Evolutionary conservation across 2,329 filamentous ascomycete species (phyloP).

Genomic region (Botrytis cinerea): DNA sequence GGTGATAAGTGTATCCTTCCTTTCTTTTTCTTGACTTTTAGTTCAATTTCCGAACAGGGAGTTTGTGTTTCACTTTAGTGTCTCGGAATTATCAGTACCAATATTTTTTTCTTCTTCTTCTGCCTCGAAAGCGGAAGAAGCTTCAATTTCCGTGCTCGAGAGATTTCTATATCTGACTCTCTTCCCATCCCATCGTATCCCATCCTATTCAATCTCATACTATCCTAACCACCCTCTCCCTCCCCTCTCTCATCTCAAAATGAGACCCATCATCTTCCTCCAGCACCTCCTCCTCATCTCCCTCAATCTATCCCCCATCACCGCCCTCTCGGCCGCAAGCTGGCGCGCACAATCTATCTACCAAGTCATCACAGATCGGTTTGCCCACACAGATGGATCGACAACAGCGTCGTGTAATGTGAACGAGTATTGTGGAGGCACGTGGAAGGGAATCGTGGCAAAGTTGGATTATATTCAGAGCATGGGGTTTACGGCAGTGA

Average conservation of each 20-base stretch:
- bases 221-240: too few species aligned
- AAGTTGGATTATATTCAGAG: constrained; percentile 48
- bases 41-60: background rate
- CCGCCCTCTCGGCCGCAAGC: constrained; percentile 33
- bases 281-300: background rate
- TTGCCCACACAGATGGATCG: constrained; percentile 43
- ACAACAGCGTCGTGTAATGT: constrained; percentile 36
- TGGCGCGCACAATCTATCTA: constrained; percentile 50
- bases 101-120: background rate
- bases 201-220: background rate
- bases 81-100: background rate
- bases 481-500: constrained; percentile 43
- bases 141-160: too few species aligned
- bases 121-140: too few species aligned
- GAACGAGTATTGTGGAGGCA: constrained; percentile 50
- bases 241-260: background rate
- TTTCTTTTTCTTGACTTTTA: background rate
- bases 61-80: too few species aligned
- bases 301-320: background rate
- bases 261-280: background rate
- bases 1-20: background rate
- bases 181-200: background rate
- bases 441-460: constrained; percentile 46
- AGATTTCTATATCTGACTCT: background rate
- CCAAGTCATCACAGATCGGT: constrained; percentile 47